Evolutionary conservation across 495 filamentous ascomycete species (phyloP).

Genomic region (Aspergillus steynii): DNA sequence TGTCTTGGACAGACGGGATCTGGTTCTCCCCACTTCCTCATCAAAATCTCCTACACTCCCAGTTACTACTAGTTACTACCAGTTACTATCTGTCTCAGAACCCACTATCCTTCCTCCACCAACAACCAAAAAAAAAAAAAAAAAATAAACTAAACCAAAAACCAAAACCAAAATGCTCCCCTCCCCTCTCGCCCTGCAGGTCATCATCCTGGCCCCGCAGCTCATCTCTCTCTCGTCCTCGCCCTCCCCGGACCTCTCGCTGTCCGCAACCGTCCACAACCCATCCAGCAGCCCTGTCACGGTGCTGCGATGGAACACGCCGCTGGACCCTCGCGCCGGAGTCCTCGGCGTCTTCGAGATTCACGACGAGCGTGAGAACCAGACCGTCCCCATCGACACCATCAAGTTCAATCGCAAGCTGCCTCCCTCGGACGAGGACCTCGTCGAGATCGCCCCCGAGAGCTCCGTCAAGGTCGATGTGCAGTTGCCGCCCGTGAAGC

Average conservation of each 20-base stretch:
- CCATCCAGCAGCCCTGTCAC: slow-evolving; percentile 1
- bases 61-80: background rate
- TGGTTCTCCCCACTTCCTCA: background rate
- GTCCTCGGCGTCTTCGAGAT: slow-evolving; percentile 5
- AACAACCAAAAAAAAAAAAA: background rate
- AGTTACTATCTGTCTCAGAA: no score
- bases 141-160: background rate
- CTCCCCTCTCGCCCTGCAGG: slow-evolving; percentile 1
- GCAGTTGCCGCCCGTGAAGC: background rate
- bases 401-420: slow-evolving; percentile 6
- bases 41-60: background rate
- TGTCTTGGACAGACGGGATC: background rate
- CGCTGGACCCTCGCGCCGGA: slow-evolving; percentile 4
- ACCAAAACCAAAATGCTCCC: background rate
- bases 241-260: background rate
- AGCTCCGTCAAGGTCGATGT: background rate
- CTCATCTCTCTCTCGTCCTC: background rate
- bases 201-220: slow-evolving; percentile 5
- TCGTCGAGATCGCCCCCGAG: slow-evolving; percentile 3
- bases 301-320: slow-evolving; percentile 5
- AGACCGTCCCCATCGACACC: slow-evolving; percentile 1
- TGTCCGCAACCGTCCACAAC: slow-evolving; percentile 2
- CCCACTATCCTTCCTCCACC: no score
- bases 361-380: background rate
- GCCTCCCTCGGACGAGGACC: slow-evolving; percentile 3